Evolutionary conservation across 148 eudicot species (phyloP), one percentile per base, ranked within the genome.

Genomic region (Suaeda aralocaspica): DNA sequence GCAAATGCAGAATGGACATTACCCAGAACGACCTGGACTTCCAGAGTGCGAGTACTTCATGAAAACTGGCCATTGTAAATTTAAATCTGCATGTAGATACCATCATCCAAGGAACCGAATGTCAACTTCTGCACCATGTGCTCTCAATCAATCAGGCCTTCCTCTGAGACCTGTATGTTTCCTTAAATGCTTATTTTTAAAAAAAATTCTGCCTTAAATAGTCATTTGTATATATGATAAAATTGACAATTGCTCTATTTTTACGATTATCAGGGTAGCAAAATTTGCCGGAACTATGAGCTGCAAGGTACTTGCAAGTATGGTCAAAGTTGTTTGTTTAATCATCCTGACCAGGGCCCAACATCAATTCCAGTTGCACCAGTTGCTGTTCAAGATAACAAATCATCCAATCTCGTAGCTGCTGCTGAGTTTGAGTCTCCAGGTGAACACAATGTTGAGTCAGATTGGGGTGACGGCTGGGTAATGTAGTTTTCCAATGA

Each of bases 61-160:
- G 78, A 85, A 79, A 77, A 85, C 84, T 52, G 92, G 89, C 63
- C 67, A 75, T 51, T 88, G 92, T 67, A 88, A 82, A 75, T 85
- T 29, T 70, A 80, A 72, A 72, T 77, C 83, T 74, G 76, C 74
- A 26, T 85, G 89, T 67, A 65, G 79, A 46, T 88, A 69, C 72
- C 80, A 88, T 71, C 90, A 86, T 53, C 87, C 90, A n/a, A 82
- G 69, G 76, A 67, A 41, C 71, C 78, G 77, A 30, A 46, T 56
- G 48, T 56, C 71, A 51, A 78, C 67, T 44, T 55, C 77, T 34
- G 71, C 68, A 3, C 18, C 67, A 13, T 61, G 66, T 63, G 61
- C 66, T 67, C 76, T 82, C 24, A 80, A 60, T 65, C 78, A 74
- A 9, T 71, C 80, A 14, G 84, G 87, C 72, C 82, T 84, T 67